phyloP scores from a whole-genome alignment of 129 eudicot genomes.

The Apium graveolens region DNA sequence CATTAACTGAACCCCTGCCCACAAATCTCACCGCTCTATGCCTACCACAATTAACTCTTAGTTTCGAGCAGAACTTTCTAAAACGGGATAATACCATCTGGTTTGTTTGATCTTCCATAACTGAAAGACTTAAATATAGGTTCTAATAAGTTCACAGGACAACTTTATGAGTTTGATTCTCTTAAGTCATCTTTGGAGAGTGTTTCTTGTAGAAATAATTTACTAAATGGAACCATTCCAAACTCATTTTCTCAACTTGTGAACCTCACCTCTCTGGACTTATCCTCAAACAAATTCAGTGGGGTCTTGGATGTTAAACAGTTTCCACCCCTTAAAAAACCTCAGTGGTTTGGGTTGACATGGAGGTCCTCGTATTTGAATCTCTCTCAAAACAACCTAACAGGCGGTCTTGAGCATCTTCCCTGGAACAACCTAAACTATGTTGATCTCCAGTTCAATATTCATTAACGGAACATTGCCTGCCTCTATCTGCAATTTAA shows the following conservation, averaged over 20 bases:
- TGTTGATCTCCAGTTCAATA: constrained; percentile 1
- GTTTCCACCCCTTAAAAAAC: constrained; percentile 1
- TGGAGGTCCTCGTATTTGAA: neutral
- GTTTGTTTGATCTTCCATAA: constrained; percentile 13
- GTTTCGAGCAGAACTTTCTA: neutral
- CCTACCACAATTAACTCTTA: neutral
- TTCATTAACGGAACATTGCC: constrained; percentile 3
- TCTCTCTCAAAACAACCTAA: neutral
- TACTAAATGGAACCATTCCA: neutral
- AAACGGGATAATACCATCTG: constrained; percentile 6
- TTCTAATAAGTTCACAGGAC: neutral
- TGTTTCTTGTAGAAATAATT: neutral
- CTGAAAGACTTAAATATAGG: neutral
- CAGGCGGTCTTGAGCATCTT: neutral
- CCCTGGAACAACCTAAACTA: neutral
- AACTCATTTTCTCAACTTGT: neutral
- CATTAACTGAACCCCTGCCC: neutral
- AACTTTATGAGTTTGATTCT: neutral
- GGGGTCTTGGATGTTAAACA: neutral
- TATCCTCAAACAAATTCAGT: constrained; percentile 4
- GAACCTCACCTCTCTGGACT: neutral
- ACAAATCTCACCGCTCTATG: neutral
- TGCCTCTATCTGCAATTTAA: neutral
- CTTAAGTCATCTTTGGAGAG: neutral
- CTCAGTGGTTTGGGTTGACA: neutral